Percentiles rank a stretch among this genome's conserved stretches.
phyloP scores from a whole-genome alignment of 2,329 filamentous ascomycete species.

The Cytospora mali region DNA sequence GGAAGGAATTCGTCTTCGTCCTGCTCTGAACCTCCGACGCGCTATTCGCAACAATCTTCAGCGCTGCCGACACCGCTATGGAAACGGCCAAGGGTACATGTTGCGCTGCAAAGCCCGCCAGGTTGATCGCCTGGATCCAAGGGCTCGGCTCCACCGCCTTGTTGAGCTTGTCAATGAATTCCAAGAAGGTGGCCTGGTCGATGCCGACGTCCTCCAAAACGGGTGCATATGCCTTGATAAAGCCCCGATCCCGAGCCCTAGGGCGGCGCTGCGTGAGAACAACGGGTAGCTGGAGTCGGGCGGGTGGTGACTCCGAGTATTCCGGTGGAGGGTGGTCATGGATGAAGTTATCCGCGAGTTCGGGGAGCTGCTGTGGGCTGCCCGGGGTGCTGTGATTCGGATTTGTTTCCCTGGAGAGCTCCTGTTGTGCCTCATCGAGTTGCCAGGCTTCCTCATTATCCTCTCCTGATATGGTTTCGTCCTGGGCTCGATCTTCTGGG shows the following conservation, averaged over 20 bases:
- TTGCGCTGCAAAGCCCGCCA: slow-evolving; percentile 43
- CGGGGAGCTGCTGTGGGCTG: not conserved
- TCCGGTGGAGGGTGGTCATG: slow-evolving; percentile 1
- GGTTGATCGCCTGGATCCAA: slow-evolving; percentile 45
- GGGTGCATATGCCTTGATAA: slow-evolving; percentile 56
- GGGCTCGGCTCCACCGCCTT: slow-evolving; percentile 40
- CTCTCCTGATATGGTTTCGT: not conserved
- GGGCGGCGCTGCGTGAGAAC: slow-evolving; percentile 57
- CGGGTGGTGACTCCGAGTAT: not conserved
- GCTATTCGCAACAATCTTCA: slow-evolving; percentile 46
- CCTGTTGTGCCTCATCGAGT: slow-evolving; percentile 25
- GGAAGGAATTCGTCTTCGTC: slow-evolving; percentile 53
- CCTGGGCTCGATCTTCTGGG: not conserved
- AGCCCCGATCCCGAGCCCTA: slow-evolving; percentile 49
- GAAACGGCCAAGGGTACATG: slow-evolving; percentile 44
- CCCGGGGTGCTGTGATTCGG: not conserved
- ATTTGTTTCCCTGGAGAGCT: slow-evolving; percentile 10
- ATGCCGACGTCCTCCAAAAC: slow-evolving; percentile 49
- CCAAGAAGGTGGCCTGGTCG: slow-evolving; percentile 50
- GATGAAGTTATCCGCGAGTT: slow-evolving; percentile 20
- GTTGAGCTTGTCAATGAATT: slow-evolving; percentile 52
- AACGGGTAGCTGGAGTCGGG: slow-evolving; percentile 46
- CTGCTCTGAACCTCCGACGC: slow-evolving; percentile 45
- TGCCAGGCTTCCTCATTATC: slow-evolving; percentile 20
- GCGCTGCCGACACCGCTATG: slow-evolving; percentile 46